phyloP scores from a whole-genome alignment of 2,329 filamentous ascomycete species.

The Myriosclerotinia scirpicola region DNA sequence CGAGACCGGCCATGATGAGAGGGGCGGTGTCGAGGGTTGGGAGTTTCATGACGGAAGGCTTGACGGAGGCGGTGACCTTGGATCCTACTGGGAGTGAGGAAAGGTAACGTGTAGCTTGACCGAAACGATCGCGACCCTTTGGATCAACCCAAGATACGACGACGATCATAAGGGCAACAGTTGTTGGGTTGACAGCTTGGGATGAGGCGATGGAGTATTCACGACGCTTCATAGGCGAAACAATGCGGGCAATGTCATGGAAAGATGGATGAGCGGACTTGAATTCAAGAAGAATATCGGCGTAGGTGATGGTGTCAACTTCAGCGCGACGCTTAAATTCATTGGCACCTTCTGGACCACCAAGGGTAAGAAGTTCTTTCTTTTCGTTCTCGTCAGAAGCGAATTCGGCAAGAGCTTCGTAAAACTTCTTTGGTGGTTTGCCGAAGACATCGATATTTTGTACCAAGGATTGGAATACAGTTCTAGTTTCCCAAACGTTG shows the following conservation, averaged over 20 bases:
- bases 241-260: slow-evolving; percentile 83
- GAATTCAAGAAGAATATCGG: slow-evolving; percentile 88
- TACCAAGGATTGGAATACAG: slow-evolving; percentile 84
- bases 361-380: slow-evolving; percentile 74
- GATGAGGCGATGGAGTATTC: slow-evolving; percentile 99
- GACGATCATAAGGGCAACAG: slow-evolving; percentile 94
- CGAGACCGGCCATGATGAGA: slow-evolving; percentile 98
- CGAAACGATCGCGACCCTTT: slow-evolving; percentile 82
- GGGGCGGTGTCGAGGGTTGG: slow-evolving; percentile 82
- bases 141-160: slow-evolving; percentile 95
- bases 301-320: slow-evolving; percentile 87
- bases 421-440: slow-evolving; percentile 96
- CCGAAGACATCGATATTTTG: slow-evolving; percentile 98
- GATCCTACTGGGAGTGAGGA: slow-evolving; percentile 72
- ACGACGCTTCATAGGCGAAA: slow-evolving; percentile 88
- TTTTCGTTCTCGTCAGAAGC: slow-evolving; percentile 81
- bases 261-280: slow-evolving; percentile 83
- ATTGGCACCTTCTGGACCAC: slow-evolving; percentile 73
- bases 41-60: slow-evolving; percentile 99
- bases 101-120: slow-evolving; percentile 90
- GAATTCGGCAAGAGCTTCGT: slow-evolving; percentile 85
- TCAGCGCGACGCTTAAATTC: slow-evolving; percentile 93
- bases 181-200: slow-evolving; percentile 86
- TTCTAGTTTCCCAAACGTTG: slow-evolving; percentile 76
- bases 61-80: slow-evolving; percentile 86